Base-by-base conservation (phyloP, 2,329 filamentous ascomycete genomes). In the Coniella vitis region DNA sequence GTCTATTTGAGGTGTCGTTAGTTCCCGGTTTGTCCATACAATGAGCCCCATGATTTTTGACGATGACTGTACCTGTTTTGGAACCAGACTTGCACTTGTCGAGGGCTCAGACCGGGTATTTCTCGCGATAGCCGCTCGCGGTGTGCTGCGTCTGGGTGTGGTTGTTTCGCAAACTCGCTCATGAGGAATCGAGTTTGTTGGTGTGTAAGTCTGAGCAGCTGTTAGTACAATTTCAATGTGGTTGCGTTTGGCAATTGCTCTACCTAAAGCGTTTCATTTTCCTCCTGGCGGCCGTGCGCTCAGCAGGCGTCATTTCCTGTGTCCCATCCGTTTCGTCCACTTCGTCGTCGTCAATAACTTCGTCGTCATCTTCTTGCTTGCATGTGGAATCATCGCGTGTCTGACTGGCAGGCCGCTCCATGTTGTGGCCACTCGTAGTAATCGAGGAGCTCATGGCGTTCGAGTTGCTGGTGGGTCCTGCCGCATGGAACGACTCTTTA, bases 51-150 rank as follows among this genome's bases (percentile, higher is more conserved):
- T 16, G 17, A 32, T 38, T 9, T 9, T 17, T 25, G 21, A n/a
- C n/a, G n/a, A n/a, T n/a, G n/a, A 36, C 61, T 76, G 59, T 77
- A 95, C 90, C 90, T 81, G 68, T 97, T 97, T 68, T 97, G 90
- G 68, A 97, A 97, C 91, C 90, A 97, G 43, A 97, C 90, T 66
- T 97, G 90, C 20, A 97, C 91, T 64, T 97, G 90, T 53, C 90
- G 81, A 34, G 90, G 88, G 60, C 87, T 95, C 42, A 97, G 70
- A 1, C 90, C 91, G 29, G 91, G 90, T 39, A 97, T 96, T 64
- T 96, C 89, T 55, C 86, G 76, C 4, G 90, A 91, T 34, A 97
- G 73, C 40, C 89, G 78, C 64, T 95, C 90, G 54, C 90, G 78
- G 65, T 95, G 90, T 40, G 87, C 87, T 36, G 90, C 90, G 68